Evolutionary conservation across 441 rosid species (phyloP).

Genomic region (Gossypium armourianum): DNA sequence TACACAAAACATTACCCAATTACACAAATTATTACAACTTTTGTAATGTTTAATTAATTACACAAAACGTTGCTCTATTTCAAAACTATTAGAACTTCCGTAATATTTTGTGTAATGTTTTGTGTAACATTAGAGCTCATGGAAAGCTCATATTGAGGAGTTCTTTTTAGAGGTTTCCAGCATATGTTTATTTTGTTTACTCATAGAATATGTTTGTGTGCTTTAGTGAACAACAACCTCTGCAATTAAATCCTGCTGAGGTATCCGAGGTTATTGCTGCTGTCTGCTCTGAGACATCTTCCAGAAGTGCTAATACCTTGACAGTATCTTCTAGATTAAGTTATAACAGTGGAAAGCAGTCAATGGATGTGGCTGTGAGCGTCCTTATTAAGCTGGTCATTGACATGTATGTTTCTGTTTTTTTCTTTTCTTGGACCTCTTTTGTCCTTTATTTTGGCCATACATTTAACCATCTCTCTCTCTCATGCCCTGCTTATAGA

Average conservation of each 20-base stretch:
- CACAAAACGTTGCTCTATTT: no score
- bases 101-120: no score
- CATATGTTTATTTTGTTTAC: not conserved
- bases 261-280: slow-evolving; percentile 92
- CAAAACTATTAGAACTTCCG: no score
- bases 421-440: slow-evolving; percentile 9
- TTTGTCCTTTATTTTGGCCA: slow-evolving; percentile 1
- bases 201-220: slow-evolving; percentile 24
- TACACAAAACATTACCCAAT: no score
- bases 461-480: slow-evolving; percentile 9
- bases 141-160: no score
- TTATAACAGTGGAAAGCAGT: slow-evolving; percentile 67
- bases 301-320: slow-evolving; percentile 45
- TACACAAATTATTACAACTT: no score
- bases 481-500: not conserved
- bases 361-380: slow-evolving; percentile 93
- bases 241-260: slow-evolving; percentile 73
- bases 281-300: slow-evolving; percentile 77
- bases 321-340: slow-evolving; percentile 67
- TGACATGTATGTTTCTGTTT: slow-evolving; percentile 64
- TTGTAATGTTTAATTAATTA: no score
- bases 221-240: slow-evolving; percentile 87
- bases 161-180: no score
- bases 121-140: no score
- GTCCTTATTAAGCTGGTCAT: slow-evolving; percentile 91